A percentile compares a stretch with the other conserved stretches of the same genome.
Evolutionary conservation across 495 filamentous ascomycete species (phyloP).

Genomic region (Aspergillus mulundensis): DNA sequence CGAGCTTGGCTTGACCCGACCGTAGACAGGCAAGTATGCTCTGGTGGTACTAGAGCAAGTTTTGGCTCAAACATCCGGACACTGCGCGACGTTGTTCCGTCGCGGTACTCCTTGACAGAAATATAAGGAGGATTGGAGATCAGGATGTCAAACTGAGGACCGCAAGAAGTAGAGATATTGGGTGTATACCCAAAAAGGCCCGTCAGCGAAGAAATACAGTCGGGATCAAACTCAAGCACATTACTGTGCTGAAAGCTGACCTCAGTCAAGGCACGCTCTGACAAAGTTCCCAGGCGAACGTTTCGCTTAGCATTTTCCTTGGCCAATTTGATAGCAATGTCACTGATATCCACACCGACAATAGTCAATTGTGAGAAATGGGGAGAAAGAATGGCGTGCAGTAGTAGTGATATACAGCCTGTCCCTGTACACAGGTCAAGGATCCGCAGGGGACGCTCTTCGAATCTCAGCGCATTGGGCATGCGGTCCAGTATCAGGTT

Average conservation of each 20-base stretch:
- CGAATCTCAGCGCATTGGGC: background rate
- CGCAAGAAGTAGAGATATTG: background rate
- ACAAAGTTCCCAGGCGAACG: conserved; percentile 23
- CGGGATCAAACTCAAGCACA: conserved; percentile 41
- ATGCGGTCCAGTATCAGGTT: conserved; percentile 32
- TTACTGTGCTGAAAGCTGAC: conserved; percentile 52
- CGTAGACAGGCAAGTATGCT: background rate
- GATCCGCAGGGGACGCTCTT: conserved; percentile 45
- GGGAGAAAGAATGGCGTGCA: conserved; percentile 52
- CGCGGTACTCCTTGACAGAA: conserved; percentile 52
- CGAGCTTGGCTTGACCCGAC: background rate
- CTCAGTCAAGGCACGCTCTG: conserved; percentile 24
- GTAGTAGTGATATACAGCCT: conserved; percentile 81
- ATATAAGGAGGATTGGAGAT: conserved; percentile 93
- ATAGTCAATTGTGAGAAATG: conserved; percentile 28
- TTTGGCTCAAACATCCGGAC: conserved; percentile 79
- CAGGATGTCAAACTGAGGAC: conserved; percentile 58
- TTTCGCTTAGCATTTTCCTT: conserved; percentile 57
- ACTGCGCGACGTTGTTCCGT: conserved; percentile 57
- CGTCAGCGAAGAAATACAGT: conserved; percentile 10
- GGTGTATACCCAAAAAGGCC: conserved; percentile 6
- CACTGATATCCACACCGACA: conserved; percentile 39
- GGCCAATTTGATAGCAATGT: conserved; percentile 58
- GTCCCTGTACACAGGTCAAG: conserved; percentile 88
- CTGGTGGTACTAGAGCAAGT: conserved; percentile 68